These are phyloP conservation scores for Sarocladiaceae sp. DNA, from an alignment of 2,329 filamentous ascomycete species.

Conservation along the genomic window DNA sequence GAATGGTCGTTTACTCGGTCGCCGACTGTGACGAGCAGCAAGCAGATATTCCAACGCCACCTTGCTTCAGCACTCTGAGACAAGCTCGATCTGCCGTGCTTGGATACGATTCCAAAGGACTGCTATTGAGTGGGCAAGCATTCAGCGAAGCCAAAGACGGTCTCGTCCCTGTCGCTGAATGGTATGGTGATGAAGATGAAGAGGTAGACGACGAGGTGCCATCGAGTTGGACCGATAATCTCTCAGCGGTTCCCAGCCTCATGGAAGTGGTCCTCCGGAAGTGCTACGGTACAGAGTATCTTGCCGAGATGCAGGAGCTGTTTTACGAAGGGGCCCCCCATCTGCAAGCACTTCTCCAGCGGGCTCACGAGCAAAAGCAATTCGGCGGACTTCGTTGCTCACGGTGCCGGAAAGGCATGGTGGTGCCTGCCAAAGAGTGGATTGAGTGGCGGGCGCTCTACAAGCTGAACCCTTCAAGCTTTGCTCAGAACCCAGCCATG, in stretches of 20 bases:
- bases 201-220: background rate
- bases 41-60: no score
- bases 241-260: slow-evolving; percentile 36
- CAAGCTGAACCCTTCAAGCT: background rate
- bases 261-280: slow-evolving; percentile 43
- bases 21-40: no score
- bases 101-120: no score
- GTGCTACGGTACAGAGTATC: slow-evolving; percentile 36
- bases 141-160: slow-evolving; percentile 16
- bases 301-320: slow-evolving; percentile 34
- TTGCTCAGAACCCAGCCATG: slow-evolving; percentile 4
- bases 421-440: slow-evolving; percentile 51
- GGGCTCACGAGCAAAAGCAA: slow-evolving; percentile 34
- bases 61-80: no score
- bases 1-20: no score
- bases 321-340: slow-evolving; percentile 35
- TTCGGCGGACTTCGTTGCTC: slow-evolving; percentile 46
- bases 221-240: background rate
- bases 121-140: slow-evolving; percentile 10
- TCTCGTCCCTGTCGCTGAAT: slow-evolving; percentile 14
- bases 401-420: slow-evolving; percentile 40
- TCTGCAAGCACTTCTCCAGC: slow-evolving; percentile 33
- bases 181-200: slow-evolving; percentile 5
- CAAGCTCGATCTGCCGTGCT: no score
- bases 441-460: slow-evolving; percentile 52